Conservation (phyloP, 2,329 filamentous ascomycete genomes). For the Aspergillus transmontanensis region DNA sequence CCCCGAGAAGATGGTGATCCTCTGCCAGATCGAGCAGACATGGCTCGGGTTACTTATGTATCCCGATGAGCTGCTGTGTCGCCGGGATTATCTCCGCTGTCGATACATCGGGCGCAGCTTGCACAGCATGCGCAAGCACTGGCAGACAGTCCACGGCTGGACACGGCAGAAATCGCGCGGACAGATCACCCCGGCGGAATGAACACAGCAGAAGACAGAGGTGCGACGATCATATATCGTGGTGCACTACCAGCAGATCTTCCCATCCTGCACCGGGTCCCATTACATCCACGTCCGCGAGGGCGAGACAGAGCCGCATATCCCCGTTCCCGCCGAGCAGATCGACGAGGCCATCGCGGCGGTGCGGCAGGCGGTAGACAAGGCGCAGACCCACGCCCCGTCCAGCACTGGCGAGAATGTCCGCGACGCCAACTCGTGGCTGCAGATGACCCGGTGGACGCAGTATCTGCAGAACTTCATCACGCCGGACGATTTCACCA, state of each 20-base stretch:
- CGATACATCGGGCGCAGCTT: neutral
- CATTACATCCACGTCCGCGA: neutral
- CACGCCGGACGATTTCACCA: no score
- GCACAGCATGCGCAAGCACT: neutral
- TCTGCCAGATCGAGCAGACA: neutral
- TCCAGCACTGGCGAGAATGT: no score
- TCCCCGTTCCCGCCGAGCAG: neutral
- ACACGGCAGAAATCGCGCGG: no score
- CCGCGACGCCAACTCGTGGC: no score
- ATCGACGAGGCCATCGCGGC: neutral
- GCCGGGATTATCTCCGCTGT: neutral
- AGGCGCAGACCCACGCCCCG: no score
- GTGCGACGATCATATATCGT: neutral
- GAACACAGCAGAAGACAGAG: no score
- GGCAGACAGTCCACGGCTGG: neutral
- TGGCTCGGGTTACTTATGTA: neutral
- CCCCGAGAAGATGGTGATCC: neutral
- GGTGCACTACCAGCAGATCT: neutral
- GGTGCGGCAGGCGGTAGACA: no score
- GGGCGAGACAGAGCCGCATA: neutral
- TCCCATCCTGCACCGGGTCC: neutral
- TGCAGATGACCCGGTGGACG: no score
- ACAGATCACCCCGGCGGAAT: no score
- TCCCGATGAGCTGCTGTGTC: neutral
- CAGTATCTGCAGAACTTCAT: no score